These are phyloP conservation scores for Malus sieversii DNA, from an alignment of 306 rosid species.

Conservation along the genomic window DNA sequence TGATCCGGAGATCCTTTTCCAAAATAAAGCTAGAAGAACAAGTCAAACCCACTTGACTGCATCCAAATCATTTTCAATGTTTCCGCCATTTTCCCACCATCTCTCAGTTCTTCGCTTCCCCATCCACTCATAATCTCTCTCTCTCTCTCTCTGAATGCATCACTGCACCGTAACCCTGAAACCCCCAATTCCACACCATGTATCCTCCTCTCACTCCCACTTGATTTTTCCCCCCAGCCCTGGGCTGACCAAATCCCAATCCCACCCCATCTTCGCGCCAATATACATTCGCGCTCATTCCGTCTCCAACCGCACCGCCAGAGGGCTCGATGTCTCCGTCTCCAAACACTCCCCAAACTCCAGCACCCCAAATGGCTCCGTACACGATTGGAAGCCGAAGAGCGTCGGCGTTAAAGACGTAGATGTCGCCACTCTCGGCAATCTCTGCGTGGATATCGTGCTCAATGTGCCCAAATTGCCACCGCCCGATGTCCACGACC, in stretches of 20 bases:
- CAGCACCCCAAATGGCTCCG: constrained; percentile 13
- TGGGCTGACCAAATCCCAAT: constrained; percentile 1
- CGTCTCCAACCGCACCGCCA: constrained; percentile 38
- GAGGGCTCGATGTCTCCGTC: constrained; percentile 26
- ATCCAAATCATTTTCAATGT: neutral
- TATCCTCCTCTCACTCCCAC: constrained; percentile 10
- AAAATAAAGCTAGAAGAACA: no score
- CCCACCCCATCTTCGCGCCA: constrained; percentile 12
- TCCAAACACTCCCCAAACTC: constrained; percentile 8
- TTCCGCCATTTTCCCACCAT: neutral
- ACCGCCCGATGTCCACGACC: constrained; percentile 43
- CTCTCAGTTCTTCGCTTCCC: neutral
- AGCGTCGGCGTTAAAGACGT: constrained; percentile 34
- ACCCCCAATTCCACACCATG: constrained; percentile 34
- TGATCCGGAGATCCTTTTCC: no score
- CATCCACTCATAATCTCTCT: neutral
- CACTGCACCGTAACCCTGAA: constrained; percentile 32
- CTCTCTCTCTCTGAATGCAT: constrained; percentile 50
- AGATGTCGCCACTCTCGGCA: constrained; percentile 79
- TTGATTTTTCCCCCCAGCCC: constrained; percentile 14
- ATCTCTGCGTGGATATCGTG: constrained; percentile 87
- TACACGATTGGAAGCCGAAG: constrained; percentile 20
- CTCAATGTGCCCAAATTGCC: constrained; percentile 78
- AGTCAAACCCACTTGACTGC: neutral
- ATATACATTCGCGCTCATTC: neutral